Conservation (phyloP, 495 filamentous ascomycete genomes). For the Penicillium pulvis region DNA sequence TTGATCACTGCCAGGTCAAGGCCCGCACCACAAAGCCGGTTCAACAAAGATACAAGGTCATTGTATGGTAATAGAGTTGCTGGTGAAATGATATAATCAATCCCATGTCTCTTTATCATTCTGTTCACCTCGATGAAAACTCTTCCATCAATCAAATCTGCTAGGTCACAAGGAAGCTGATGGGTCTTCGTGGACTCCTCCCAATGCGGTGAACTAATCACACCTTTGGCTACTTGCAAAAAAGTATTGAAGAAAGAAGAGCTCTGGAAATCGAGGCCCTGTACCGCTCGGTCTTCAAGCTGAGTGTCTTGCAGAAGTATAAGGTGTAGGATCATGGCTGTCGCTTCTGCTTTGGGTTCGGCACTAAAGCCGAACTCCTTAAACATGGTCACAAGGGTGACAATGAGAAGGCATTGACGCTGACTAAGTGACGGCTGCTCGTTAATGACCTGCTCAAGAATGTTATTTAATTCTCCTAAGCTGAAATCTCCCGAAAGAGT, state of each 20-base stretch:
- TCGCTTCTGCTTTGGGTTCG: background rate
- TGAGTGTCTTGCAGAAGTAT: background rate
- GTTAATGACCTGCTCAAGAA: background rate
- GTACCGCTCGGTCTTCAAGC: background rate
- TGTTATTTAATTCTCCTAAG: background rate
- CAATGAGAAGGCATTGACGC: background rate
- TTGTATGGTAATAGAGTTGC: background rate
- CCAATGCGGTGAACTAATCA: background rate
- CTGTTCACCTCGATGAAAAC: slow-evolving; percentile 43
- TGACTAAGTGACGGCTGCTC: background rate
- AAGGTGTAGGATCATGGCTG: slow-evolving; percentile 1
- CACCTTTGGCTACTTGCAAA: background rate
- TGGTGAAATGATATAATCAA: background rate
- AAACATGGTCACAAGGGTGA: background rate
- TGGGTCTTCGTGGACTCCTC: slow-evolving; percentile 9
- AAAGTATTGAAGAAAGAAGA: background rate
- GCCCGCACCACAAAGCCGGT: background rate
- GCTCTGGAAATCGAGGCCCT: background rate
- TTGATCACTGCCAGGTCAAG: too few relatives aligned
- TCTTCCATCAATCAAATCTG: slow-evolving; percentile 68
- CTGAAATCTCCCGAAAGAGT: background rate
- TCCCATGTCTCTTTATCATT: slow-evolving; percentile 1
- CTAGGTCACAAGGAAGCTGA: slow-evolving; percentile 47
- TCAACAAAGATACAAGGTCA: background rate
- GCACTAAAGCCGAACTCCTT: background rate